Base-by-base conservation (phyloP, 2,329 filamentous ascomycete species). In the Neoascochyta sp. region DNA sequence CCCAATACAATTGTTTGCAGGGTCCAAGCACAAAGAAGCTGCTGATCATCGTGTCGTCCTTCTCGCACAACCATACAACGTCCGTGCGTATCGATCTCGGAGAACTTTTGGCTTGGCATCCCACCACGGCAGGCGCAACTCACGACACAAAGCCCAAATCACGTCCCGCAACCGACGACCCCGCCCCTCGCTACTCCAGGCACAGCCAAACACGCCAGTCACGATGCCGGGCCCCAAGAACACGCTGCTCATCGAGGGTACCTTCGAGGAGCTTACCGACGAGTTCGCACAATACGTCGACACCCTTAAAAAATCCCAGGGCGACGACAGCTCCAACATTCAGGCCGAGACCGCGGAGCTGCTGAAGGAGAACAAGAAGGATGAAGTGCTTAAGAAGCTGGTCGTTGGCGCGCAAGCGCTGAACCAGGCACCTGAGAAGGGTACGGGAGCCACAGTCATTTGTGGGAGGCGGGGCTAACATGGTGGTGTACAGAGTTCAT, bases 211-310 rank as follows among this genome's bases (percentile, higher is more conserved):
- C 41, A 34, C 42, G 45, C 41, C 32, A 45, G 39, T 27, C 40
- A 63, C 39, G 50, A 81, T 81, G 77, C 74, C 76, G 44, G 74
- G 69, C 52, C 70, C 76, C 42, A 70, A 74, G 37, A 80, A 72
- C 48, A 79, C 77, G 57, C 74, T 80, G 52, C 70, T 81, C 52
- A 79, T 98, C 67, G 92, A 98, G 74, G 92, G 92, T 66, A 78
- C 80, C 57, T 95, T 95, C 66, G 81, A 88, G 65, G 92, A 96
- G 71, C 81, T 95, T 62, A 81, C 85, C 57, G 81, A 86, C 67
- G 92, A 98, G 72, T 85, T 98, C 73, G 88, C 90, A 65, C 84
- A 89, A 57, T 95, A 94, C 70, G 75, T 98, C 64, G 87, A 94
- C 67, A 74, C 81, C 52, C 78, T 89, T 63, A 83, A 85, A 57